phyloP scores from a whole-genome alignment of 306 rosid species.

The Inga leiocalycina region DNA sequence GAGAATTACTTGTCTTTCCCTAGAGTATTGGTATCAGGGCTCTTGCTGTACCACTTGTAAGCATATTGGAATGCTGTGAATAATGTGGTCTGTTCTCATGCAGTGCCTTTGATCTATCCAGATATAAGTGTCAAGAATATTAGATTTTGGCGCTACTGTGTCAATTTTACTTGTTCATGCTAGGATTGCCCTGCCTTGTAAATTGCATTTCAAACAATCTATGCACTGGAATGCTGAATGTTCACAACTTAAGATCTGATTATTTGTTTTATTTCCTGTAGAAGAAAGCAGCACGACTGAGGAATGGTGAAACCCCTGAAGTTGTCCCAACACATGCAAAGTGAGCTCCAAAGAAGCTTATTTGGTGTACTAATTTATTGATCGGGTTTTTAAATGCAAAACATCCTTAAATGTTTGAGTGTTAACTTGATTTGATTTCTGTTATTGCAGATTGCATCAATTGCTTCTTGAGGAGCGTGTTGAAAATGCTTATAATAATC shows the following conservation, averaged over 20 bases:
- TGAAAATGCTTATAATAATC: constrained; percentile 74
- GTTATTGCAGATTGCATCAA: constrained; percentile 80
- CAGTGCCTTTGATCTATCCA: constrained; percentile 20
- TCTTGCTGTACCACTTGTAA: constrained; percentile 21
- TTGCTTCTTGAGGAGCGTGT: constrained; percentile 90
- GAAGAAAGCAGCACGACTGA: constrained; percentile 80
- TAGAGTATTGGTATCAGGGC: constrained; percentile 12
- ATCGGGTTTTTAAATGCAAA: constrained; percentile 27
- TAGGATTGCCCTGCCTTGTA: constrained; percentile 7
- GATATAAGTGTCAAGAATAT: constrained; percentile 29
- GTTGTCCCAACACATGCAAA: constrained; percentile 72
- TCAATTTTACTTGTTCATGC: constrained; percentile 13
- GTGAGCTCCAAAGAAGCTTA: constrained; percentile 56
- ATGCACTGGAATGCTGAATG: constrained; percentile 6
- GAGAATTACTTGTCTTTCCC: neutral
- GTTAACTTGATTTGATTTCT: constrained; percentile 34
- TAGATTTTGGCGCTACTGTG: constrained; percentile 24
- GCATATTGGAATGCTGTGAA: constrained; percentile 16
- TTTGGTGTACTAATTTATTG: constrained; percentile 33
- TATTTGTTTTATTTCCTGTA: constrained; percentile 47
- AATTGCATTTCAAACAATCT: neutral
- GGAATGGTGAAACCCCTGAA: constrained; percentile 82
- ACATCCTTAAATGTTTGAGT: constrained; percentile 37
- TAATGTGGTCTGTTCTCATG: constrained; percentile 2
- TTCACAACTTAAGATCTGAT: constrained; percentile 27